Evolutionary conservation across 78 protist species (phyloP), one percentile per base, ranked within the genome.

Genomic region (Dictyostelium brefeldianum): DNA sequence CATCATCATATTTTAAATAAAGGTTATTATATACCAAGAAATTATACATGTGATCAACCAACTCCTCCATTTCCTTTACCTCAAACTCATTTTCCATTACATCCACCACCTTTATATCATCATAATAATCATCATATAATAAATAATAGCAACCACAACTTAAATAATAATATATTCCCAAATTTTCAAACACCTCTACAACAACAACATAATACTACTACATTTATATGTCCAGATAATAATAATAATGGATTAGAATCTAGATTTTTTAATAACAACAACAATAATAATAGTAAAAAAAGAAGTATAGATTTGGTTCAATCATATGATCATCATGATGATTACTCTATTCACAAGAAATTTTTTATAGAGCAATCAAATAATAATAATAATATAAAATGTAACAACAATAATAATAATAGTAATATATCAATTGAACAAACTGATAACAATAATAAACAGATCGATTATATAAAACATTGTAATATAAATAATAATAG

Each of bases 331-430:
- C 1, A 27, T 36, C 14, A 54, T 54, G 62, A 54, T 3, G 77
- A 31, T 36, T 20, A 69, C 11, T 18, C 77, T 36, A 36, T 69
- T 69, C 53, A 69, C 41, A 69, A 69, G 47, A 69, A 69, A 69
- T 69, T 36, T 69, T 69, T 73, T 73, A 73, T 73, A 73, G 80
- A 73, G 41, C 6, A 17, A 43, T 31, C 48, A 27, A 65, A n/a
- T 27, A 80, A 80, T n/a, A 80, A 75, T 48, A 75, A 75, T 51
- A 71, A 71, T 71, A 7, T 31, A 47, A 74, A 47, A 31, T 47
- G 14, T 41, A 78, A 31, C 29, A 77, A 77, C 17, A 78, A 25
- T 74, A 74, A 22, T 80, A 59, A 57, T 41, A 46, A 6, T 59
- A 54, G 56, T 77, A 77, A 54, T 77, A 41, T 36, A 70, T 70